Evolutionary conservation across 2,329 filamentous ascomycete species (phyloP).

Genomic region (Pyrenochaeta sp.): DNA sequence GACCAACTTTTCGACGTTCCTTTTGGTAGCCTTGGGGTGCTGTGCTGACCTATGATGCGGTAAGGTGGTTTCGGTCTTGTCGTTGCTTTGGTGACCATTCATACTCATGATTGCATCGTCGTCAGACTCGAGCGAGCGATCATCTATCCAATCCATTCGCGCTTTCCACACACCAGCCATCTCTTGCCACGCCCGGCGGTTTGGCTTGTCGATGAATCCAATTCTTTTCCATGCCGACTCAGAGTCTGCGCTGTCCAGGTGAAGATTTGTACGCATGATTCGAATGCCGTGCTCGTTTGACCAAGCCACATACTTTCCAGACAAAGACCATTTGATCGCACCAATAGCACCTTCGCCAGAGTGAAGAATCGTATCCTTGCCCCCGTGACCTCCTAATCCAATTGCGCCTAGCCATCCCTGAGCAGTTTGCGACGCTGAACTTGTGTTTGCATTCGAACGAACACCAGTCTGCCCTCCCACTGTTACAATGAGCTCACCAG

Average conservation of each 20-base stretch:
- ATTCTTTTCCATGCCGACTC: constrained; percentile 95
- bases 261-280: constrained; percentile 90
- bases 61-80: constrained; percentile 41
- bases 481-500: constrained; percentile 87
- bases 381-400: constrained; percentile 77
- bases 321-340: constrained; percentile 92
- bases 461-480: constrained; percentile 79
- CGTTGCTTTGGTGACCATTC: constrained; percentile 42
- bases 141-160: constrained; percentile 90
- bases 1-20: constrained; percentile 73
- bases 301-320: constrained; percentile 93
- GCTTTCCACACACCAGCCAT: constrained; percentile 98
- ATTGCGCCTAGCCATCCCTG: constrained; percentile 92
- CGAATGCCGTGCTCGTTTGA: constrained; percentile 97
- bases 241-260: constrained; percentile 76
- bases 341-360: constrained; percentile 91
- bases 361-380: constrained; percentile 86
- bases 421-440: constrained; percentile 81
- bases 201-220: constrained; percentile 88
- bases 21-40: constrained; percentile 44
- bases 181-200: constrained; percentile 87
- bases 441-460: constrained; percentile 84
- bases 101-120: constrained; percentile 59
- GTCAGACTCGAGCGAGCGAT: constrained; percentile 77
- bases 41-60: constrained; percentile 56